Conservation (phyloP, 768 basidiomycete species). For the Boletus rubroflammeus region DNA sequence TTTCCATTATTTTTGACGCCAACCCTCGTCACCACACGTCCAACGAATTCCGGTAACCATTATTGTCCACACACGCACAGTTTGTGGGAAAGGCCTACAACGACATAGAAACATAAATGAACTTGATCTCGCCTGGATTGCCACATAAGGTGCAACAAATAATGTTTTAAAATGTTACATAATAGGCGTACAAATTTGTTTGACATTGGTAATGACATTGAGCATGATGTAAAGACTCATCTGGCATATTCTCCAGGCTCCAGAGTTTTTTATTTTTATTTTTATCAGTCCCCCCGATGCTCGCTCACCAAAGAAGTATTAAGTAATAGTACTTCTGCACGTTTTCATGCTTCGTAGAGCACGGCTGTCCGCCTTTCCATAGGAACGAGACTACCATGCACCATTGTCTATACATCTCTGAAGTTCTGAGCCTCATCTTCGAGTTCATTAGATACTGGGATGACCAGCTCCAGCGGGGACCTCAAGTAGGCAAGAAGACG, state of each 20-base stretch:
- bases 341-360: not conserved
- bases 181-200: no score
- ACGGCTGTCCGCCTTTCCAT: not conserved
- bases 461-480: not conserved
- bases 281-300: not conserved
- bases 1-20: not conserved
- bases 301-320: not conserved
- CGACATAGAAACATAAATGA: no score
- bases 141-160: no score
- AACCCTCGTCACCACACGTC: not conserved
- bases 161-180: no score
- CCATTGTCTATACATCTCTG: slow-evolving; percentile 9
- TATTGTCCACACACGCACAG: no score
- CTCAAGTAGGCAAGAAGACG: not conserved
- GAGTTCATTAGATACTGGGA: not conserved
- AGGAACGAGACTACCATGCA: slow-evolving; percentile 37
- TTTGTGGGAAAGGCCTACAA: no score
- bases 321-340: not conserved
- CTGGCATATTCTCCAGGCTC: not conserved
- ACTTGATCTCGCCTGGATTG: no score
- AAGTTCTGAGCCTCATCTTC: slow-evolving; percentile 11
- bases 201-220: not conserved
- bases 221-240: not conserved
- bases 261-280: no score
- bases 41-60: not conserved